These are phyloP conservation scores for Jackrogersella multiformis DNA, from an alignment of 495 filamentous ascomycete species.

Conservation along the genomic window DNA sequence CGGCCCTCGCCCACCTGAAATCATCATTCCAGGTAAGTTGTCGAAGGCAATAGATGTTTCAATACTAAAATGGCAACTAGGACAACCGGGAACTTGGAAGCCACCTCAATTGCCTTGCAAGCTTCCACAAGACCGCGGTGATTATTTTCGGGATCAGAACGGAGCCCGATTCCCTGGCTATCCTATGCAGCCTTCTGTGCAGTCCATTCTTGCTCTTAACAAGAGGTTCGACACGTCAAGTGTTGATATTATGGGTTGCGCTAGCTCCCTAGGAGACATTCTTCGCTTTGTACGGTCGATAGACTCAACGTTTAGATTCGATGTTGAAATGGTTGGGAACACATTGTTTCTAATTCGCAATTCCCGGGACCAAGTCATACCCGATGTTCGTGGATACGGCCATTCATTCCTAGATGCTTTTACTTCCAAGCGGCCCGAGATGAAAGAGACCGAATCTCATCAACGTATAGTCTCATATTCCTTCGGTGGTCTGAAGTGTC, in stretches of 20 bases:
- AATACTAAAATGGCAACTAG: constrained; percentile 46
- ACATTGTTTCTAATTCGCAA: constrained; percentile 72
- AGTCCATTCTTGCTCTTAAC: constrained; percentile 48
- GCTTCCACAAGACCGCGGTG: constrained; percentile 61
- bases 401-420: constrained; percentile 72
- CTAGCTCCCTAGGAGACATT: constrained; percentile 65
- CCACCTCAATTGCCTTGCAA: constrained; percentile 51
- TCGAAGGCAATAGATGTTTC: neutral
- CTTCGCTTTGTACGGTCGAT: constrained; percentile 61
- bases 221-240: constrained; percentile 38
- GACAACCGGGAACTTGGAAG: constrained; percentile 67
- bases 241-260: constrained; percentile 70
- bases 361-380: constrained; percentile 61
- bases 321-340: constrained; percentile 66
- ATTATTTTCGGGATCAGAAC: constrained; percentile 70
- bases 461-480: constrained; percentile 69
- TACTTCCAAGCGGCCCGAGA: constrained; percentile 64
- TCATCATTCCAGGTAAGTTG: constrained; percentile 63
- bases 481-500: constrained; percentile 62
- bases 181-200: constrained; percentile 68
- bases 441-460: constrained; percentile 65
- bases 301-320: constrained; percentile 63
- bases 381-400: constrained; percentile 65
- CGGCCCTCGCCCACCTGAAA: constrained; percentile 48
- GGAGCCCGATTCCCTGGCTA: constrained; percentile 64